Evolutionary conservation across 2,329 filamentous ascomycete species (phyloP).

Genomic region (Pseudopithomyces chartarum): DNA sequence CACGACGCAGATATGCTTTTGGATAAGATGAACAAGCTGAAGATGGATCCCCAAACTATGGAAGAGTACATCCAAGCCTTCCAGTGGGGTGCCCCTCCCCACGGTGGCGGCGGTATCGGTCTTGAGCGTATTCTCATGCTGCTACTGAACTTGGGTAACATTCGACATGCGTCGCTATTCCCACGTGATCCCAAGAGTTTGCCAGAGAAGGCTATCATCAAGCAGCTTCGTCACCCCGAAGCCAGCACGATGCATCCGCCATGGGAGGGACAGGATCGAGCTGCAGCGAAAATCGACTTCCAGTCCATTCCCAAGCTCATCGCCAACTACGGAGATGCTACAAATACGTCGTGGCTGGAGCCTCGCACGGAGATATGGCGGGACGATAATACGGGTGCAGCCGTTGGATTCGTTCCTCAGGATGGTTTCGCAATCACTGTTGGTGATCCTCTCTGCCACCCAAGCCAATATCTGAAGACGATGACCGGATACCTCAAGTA

Average conservation of each 20-base stretch:
- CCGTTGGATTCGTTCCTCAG: constrained; percentile 79
- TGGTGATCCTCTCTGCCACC: constrained; percentile 85
- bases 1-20: constrained; percentile 77
- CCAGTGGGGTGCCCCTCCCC: constrained; percentile 84
- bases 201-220: constrained; percentile 66
- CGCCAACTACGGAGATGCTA: constrained; percentile 93
- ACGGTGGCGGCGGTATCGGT: constrained; percentile 88
- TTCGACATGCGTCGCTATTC: constrained; percentile 85
- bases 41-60: constrained; percentile 81
- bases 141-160: constrained; percentile 83
- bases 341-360: constrained; percentile 92
- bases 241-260: constrained; percentile 77
- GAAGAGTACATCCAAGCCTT: constrained; percentile 90
- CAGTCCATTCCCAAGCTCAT: constrained; percentile 85
- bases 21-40: constrained; percentile 74
- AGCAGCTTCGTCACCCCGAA: constrained; percentile 80
- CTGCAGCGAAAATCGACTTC: constrained; percentile 57
- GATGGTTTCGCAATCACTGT: constrained; percentile 82
- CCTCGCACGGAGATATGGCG: constrained; percentile 88
- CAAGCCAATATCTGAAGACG: constrained; percentile 74
- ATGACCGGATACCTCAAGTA: constrained; percentile 76
- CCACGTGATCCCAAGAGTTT: constrained; percentile 87
- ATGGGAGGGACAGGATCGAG: constrained; percentile 61
- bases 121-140: constrained; percentile 88
- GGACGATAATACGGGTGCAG: constrained; percentile 77